A percentile compares a stretch with the other conserved stretches of the same genome.
Evolutionary conservation across 352 stramenopile species (phyloP).

Genomic region (Globisporangium irregulare): DNA sequence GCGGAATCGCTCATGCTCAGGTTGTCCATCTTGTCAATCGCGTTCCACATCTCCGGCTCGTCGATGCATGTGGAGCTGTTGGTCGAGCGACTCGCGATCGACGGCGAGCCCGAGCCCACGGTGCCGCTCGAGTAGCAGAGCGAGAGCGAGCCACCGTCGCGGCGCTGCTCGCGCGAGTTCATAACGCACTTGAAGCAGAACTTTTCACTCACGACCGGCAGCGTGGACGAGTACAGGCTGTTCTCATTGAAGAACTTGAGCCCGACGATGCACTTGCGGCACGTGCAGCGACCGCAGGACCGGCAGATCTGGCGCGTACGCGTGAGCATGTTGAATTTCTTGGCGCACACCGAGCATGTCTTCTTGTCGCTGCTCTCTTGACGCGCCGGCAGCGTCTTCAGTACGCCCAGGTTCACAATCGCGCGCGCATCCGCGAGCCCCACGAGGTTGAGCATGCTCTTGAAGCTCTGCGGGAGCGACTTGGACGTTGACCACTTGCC

Average conservation of each 20-base stretch:
- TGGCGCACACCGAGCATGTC: constrained; percentile 27
- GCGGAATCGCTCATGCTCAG: neutral
- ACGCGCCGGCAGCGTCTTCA: constrained; percentile 8
- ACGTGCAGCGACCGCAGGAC: constrained; percentile 19
- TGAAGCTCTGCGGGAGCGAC: constrained; percentile 5
- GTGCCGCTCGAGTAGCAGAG: neutral
- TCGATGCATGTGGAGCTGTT: constrained; percentile 5
- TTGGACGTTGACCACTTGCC: neutral
- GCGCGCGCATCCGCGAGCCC: constrained; percentile 14
- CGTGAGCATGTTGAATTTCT: constrained; percentile 28
- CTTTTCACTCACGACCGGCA: constrained; percentile 11
- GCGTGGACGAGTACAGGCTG: constrained; percentile 7
- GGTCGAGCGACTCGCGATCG: constrained; percentile 6
- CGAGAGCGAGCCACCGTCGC: neutral
- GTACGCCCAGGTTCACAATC: constrained; percentile 12
- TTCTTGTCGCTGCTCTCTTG: constrained; percentile 4
- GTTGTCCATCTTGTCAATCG: constrained; percentile 3
- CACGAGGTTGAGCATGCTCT: constrained; percentile 5
- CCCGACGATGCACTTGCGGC: constrained; percentile 21
- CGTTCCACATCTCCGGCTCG: constrained; percentile 3
- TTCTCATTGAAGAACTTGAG: constrained; percentile 21
- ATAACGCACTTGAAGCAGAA: constrained; percentile 27
- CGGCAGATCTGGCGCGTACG: constrained; percentile 14
- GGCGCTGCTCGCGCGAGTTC: constrained; percentile 15
- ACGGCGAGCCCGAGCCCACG: neutral